phyloP scores from a whole-genome alignment of 768 basidiomycete species.

The Favolaschia claudopus region DNA sequence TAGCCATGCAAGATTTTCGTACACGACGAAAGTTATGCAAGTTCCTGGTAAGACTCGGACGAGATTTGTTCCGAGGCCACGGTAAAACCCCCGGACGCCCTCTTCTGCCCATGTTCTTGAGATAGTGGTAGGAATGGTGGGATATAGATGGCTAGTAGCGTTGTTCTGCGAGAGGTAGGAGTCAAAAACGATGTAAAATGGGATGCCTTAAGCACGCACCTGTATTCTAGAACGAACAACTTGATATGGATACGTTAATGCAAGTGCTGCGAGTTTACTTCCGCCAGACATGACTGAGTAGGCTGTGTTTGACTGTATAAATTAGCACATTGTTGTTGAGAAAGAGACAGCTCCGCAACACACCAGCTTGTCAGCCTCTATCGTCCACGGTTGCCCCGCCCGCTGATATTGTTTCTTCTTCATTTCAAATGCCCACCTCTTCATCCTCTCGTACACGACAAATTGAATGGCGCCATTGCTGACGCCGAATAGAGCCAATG shows the following conservation, averaged over 20 bases:
- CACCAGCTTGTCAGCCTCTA: conserved; percentile 88
- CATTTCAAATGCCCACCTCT: conserved; percentile 84
- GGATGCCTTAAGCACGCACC: conserved; percentile 51
- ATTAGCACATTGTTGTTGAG: conserved; percentile 4
- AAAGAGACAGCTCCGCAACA: conserved; percentile 36
- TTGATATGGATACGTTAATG: conserved; percentile 95
- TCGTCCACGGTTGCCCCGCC: conserved; percentile 69
- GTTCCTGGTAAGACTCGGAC: conserved; percentile 96
- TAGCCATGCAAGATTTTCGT: conserved; percentile 91
- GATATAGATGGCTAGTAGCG: conserved; percentile 72
- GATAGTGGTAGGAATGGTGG: conserved; percentile 84
- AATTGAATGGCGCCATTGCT: conserved; percentile 96
- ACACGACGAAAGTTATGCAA: conserved; percentile 97
- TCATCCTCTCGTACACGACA: conserved; percentile 96
- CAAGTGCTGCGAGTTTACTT: conserved; percentile 86
- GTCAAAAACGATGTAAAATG: background rate
- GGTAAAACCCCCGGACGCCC: conserved; percentile 88
- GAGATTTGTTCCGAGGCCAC: conserved; percentile 92
- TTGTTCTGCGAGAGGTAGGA: conserved; percentile 58
- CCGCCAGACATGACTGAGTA: conserved; percentile 93
- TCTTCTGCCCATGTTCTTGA: conserved; percentile 83
- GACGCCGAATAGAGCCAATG: conserved; percentile 89
- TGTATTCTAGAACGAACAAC: conserved; percentile 95
- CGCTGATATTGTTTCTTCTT: conserved; percentile 70
- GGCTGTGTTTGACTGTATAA: conserved; percentile 79